Evolutionary conservation across 2,329 filamentous ascomycete species (phyloP).

Genomic region (Neonectria coccinea): DNA sequence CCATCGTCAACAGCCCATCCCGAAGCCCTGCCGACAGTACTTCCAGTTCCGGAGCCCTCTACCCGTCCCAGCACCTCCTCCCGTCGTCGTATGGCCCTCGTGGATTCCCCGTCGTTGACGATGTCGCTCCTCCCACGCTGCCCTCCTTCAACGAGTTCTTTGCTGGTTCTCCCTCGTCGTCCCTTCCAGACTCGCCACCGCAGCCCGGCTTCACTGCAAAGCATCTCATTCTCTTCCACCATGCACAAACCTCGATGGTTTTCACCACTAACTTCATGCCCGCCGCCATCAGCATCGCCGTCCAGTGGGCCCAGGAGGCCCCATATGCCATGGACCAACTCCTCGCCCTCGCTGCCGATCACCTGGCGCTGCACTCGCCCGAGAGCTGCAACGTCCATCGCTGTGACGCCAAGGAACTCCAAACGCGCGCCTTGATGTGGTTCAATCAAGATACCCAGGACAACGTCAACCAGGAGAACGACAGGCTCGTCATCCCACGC

Average conservation of each 20-base stretch:
- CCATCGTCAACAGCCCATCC: constrained; percentile 25
- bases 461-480: constrained; percentile 28
- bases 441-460: constrained; percentile 52
- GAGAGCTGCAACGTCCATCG: constrained; percentile 38
- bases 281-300: constrained; percentile 47
- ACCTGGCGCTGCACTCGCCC: constrained; percentile 46
- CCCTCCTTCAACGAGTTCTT: constrained; percentile 41
- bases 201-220: constrained; percentile 50
- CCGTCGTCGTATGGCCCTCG: constrained; percentile 30
- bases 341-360: constrained; percentile 59
- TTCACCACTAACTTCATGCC: constrained; percentile 39
- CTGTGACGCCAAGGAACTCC: constrained; percentile 57
- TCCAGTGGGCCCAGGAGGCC: constrained; percentile 49
- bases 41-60: constrained; percentile 29
- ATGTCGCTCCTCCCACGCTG: constrained; percentile 31
- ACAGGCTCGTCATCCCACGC: constrained; percentile 51
- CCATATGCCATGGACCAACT: constrained; percentile 62
- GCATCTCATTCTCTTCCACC: constrained; percentile 56
- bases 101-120: constrained; percentile 21
- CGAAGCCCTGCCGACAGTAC: constrained; percentile 41
- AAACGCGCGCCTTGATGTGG: constrained; percentile 56
- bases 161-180: constrained; percentile 32
- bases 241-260: constrained; percentile 47
- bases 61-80: constrained; percentile 26
- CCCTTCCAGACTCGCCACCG: constrained; percentile 24